Percentiles rank a stretch among this genome's conserved stretches.
Conservation (phyloP, 495 filamentous ascomycete species). For the Aspergillus haitiensis region DNA sequence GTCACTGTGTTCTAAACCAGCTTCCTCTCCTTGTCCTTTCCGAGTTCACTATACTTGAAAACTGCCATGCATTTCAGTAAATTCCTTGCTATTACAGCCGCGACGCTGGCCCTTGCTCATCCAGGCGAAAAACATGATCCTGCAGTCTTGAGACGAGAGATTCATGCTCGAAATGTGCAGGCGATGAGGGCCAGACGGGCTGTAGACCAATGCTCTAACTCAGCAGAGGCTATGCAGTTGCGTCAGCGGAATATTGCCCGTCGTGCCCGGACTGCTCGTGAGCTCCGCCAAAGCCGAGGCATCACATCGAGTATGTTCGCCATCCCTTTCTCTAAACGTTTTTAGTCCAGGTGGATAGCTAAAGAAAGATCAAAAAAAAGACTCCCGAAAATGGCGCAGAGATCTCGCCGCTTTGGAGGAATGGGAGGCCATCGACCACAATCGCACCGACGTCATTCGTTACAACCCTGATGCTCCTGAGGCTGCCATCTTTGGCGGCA, state of each 20-base stretch:
- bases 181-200: constrained; percentile 31
- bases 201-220: constrained; percentile 31
- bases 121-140: constrained; percentile 42
- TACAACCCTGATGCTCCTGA: constrained; percentile 28
- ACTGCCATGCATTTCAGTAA: constrained; percentile 27
- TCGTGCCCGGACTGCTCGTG: constrained; percentile 38
- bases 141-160: constrained; percentile 33
- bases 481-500: constrained; percentile 50
- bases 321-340: not conserved
- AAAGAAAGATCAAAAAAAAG: constrained; percentile 13
- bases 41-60: not conserved
- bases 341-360: not conserved
- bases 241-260: constrained; percentile 38
- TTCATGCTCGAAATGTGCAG: constrained; percentile 32
- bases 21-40: not conserved
- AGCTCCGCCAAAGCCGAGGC: constrained; percentile 50
- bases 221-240: constrained; percentile 30
- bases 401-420: constrained; percentile 38
- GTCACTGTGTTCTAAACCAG: not conserved
- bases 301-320: constrained; percentile 45
- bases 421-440: constrained; percentile 57
- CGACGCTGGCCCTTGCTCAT: constrained; percentile 33
- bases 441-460: constrained; percentile 31
- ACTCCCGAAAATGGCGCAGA: constrained; percentile 34
- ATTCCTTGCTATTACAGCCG: constrained; percentile 31